These are phyloP conservation scores for Cryphonectria naterciae DNA, from an alignment of 2,329 filamentous ascomycete species.

Conservation along the genomic window DNA sequence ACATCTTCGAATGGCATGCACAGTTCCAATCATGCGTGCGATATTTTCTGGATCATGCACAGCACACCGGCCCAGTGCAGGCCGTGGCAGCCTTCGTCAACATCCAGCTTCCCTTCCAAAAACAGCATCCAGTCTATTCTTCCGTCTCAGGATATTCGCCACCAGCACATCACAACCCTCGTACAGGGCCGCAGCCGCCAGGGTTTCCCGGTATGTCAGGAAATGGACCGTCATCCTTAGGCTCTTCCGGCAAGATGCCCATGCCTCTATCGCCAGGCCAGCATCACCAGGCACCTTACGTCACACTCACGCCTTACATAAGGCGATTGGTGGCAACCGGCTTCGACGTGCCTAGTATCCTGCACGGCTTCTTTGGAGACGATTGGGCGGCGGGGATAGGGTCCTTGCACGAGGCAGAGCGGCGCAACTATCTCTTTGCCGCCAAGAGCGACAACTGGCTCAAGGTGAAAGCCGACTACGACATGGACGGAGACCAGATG, in stretches of 20 bases:
- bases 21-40: constrained; percentile 87
- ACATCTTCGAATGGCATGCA: constrained; percentile 92
- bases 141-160: constrained; percentile 43
- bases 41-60: constrained; percentile 90
- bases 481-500: constrained; percentile 80
- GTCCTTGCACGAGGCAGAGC: constrained; percentile 82
- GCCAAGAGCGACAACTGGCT: constrained; percentile 92
- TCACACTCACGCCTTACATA: constrained; percentile 86
- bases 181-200: constrained; percentile 38
- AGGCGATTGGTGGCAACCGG: constrained; percentile 88
- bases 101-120: constrained; percentile 87
- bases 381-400: constrained; percentile 83
- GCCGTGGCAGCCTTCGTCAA: constrained; percentile 90
- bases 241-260: constrained; percentile 16
- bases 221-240: constrained; percentile 24
- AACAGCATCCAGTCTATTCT: constrained; percentile 51
- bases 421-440: constrained; percentile 92
- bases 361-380: constrained; percentile 97
- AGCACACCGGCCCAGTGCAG: constrained; percentile 81
- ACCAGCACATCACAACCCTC: constrained; percentile 36
- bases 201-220: constrained; percentile 35
- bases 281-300: constrained; percentile 37
- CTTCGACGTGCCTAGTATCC: constrained; percentile 82
- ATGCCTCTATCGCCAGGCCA: constrained; percentile 25
- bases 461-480: constrained; percentile 86